A percentile compares a stretch with the other conserved stretches of the same genome.
Evolutionary conservation across 2,329 filamentous ascomycete species (phyloP).

Genomic region (Microcyclospora pomicola): DNA sequence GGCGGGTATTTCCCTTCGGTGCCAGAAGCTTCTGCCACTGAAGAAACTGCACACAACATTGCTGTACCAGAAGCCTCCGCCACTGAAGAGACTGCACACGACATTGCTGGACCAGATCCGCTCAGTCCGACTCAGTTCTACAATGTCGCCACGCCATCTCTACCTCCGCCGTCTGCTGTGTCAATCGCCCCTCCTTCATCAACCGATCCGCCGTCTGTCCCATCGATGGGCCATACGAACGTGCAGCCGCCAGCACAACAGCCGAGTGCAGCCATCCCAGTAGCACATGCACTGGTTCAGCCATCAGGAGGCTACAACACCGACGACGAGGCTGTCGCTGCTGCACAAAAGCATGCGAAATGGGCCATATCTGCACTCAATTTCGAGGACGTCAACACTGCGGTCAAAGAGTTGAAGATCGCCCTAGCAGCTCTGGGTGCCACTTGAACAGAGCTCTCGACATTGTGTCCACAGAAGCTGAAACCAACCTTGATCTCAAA

Average conservation of each 20-base stretch:
- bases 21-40: constrained; percentile 27
- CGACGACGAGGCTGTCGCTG: constrained; percentile 58
- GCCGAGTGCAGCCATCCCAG: too few species aligned
- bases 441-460: constrained; percentile 22
- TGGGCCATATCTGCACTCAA: constrained; percentile 95
- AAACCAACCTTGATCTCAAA: too few species aligned
- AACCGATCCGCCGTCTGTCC: constrained; percentile 23
- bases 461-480: too few species aligned
- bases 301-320: constrained; percentile 33
- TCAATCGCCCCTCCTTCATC: constrained; percentile 2
- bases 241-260: too few species aligned
- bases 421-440: constrained; percentile 61
- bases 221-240: constrained; percentile 19
- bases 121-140: background rate
- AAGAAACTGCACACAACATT: constrained; percentile 24
- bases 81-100: background rate
- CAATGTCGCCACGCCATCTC: background rate
- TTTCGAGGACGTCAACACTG: constrained; percentile 88
- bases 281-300: constrained; percentile 1
- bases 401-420: constrained; percentile 66
- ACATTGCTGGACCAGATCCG: background rate
- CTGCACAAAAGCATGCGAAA: constrained; percentile 88
- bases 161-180: constrained; percentile 2
- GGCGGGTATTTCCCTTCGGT: constrained; percentile 46
- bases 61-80: constrained; percentile 5